phyloP scores from a whole-genome alignment of 306 rosid genomes.

The Cyclanthera cordifolia region DNA sequence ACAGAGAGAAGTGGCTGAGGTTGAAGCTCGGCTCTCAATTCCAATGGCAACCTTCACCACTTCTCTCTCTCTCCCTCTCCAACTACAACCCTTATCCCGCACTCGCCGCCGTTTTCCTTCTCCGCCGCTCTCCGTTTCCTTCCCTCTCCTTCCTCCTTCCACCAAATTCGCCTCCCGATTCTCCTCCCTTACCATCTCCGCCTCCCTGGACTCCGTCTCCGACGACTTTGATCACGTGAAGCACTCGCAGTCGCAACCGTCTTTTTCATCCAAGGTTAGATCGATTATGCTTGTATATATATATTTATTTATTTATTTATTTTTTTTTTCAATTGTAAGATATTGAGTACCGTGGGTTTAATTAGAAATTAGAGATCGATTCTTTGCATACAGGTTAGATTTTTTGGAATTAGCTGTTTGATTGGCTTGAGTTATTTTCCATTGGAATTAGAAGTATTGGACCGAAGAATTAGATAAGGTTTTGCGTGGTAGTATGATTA shows the following conservation, averaged over 20 bases:
- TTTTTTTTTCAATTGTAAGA: background rate
- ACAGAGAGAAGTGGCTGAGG: conserved; percentile 12
- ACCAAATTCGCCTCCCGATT: conserved; percentile 19
- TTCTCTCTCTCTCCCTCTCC: conserved; percentile 30
- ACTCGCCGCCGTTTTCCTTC: background rate
- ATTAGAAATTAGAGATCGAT: background rate
- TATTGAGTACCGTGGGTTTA: background rate
- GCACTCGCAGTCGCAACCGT: conserved; percentile 3
- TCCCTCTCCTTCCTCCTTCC: conserved; percentile 15
- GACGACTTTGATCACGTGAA: conserved; percentile 34
- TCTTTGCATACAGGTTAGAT: no score
- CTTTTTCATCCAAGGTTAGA: conserved; percentile 36
- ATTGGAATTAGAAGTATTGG: no score
- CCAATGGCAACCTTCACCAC: conserved; percentile 73
- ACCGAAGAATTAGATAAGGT: background rate
- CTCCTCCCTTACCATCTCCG: conserved; percentile 30
- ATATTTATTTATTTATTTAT: no score
- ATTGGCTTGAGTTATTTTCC: background rate
- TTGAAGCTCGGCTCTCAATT: conserved; percentile 18
- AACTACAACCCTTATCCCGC: conserved; percentile 1
- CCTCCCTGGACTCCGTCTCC: conserved; percentile 34
- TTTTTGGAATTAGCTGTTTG: background rate
- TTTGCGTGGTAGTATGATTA: no score
- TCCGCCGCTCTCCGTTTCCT: conserved; percentile 6
- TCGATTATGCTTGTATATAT: background rate